Conservation (phyloP, 176 grass and related monocot genomes). For the Oryza glumipatula region DNA sequence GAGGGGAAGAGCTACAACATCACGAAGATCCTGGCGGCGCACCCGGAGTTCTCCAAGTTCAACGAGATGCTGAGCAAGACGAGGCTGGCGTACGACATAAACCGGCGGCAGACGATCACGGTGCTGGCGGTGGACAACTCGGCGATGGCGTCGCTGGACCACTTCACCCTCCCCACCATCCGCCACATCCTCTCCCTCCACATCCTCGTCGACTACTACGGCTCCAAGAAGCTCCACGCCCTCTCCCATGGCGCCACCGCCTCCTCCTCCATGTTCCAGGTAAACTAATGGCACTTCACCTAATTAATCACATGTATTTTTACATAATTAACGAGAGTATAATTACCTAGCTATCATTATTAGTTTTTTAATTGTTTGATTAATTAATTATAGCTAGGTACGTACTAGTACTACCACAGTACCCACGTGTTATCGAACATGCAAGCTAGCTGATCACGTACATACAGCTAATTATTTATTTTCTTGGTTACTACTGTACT, state of each 20-base stretch:
- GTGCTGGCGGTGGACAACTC: conserved; percentile 76
- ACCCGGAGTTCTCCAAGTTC: conserved; percentile 82
- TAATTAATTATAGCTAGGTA: not conserved
- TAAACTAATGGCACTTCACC: not conserved
- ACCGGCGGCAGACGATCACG: conserved; percentile 94
- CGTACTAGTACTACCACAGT: not conserved
- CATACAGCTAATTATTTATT: not conserved
- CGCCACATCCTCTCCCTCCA: conserved; percentile 75
- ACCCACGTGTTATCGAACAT: not conserved
- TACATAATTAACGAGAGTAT: too few relatives aligned
- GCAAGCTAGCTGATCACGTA: not conserved
- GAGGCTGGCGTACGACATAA: conserved; percentile 80
- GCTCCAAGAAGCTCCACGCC: conserved; percentile 80
- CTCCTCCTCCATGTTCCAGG: conserved; percentile 79
- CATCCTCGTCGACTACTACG: conserved; percentile 88
- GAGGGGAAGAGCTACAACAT: conserved; percentile 67
- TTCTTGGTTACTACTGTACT: not conserved
- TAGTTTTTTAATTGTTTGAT: not conserved
- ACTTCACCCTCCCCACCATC: conserved; percentile 62
- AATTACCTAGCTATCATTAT: too few relatives aligned
- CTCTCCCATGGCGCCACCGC: conserved; percentile 60
- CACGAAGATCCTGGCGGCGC: conserved; percentile 72
- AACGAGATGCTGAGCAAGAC: conserved; percentile 77
- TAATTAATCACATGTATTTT: too few relatives aligned
- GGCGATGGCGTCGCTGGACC: conserved; percentile 61